Evolutionary conservation across 495 filamentous ascomycete species (phyloP), one percentile per base, ranked within the genome.

Genomic region (Diplogelasinospora grovesii): DNA sequence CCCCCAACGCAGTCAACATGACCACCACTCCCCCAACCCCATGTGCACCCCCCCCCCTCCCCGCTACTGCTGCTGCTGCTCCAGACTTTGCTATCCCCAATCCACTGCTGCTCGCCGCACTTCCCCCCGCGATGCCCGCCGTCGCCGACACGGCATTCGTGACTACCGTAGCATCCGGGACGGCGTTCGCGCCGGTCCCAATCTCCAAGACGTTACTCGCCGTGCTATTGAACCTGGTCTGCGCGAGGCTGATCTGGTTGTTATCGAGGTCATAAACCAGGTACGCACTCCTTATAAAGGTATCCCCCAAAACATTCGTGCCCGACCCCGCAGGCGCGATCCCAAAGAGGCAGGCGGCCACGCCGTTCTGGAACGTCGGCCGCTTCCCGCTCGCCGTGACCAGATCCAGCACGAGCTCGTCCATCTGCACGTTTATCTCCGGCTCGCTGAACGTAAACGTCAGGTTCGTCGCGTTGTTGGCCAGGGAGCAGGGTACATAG

Each of bases 191-290:
- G 0, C 85, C 85, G 4, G 66, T 72, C 4, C 73, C 73, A 43
- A 97, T 94, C 61, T 94, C 89, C 11, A 72, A 46, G 32, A 95
- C 65, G 30, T 78, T 71, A 16, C 71, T 71, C 4, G 60, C 49
- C 0, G 81, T 83, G 4, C 78, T 63, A 54, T 95, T 87, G 64
- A 93, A 95, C 31, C 77, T 78, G 1, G 90, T 92, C 54, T 85
- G 83, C 9, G 87, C 90, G 26, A 98, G 61, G 8, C 82, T 83
- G 42, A 98, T 89, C 63, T 88, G 74, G 61, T 95, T 87, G 56
- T 90, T 95, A 10, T 70, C 73, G 11, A 96, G 66, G 52, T 96
- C 89, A 53, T 89, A 96, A 0, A 98, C 90, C 20, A 95, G 79
- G 53, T 96, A 98, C 0, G 89, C 88, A 23, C 81, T 85, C 40